Base-by-base conservation (phyloP, 2,329 filamentous ascomycete genomes). In the Tolypocladium endophyticum region DNA sequence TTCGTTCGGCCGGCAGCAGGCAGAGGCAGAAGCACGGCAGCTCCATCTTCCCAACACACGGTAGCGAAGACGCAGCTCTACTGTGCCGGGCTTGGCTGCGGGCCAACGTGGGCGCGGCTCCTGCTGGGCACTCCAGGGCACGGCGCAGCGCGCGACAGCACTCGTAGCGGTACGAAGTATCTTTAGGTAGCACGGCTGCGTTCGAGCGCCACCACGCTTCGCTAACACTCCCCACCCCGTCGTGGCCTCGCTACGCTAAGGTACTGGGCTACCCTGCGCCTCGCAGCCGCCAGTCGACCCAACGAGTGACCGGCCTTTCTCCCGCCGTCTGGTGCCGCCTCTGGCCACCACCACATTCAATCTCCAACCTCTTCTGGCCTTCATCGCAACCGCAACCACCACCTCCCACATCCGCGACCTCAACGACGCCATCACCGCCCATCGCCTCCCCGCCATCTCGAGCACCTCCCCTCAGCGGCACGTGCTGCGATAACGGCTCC, bases 401-500 rank as follows among this genome's bases (percentile, higher is more conserved):
- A 56, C 62, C 57, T 59, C 59, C 57, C 55, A 20, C 60, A 57
- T 57, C 50, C 30, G 28, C 50, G 35, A n/a, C 50, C 23, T n/a
- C 50, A 8, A 35, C 50, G 11, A 7, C 50, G 11, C 30, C 50
- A 35, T 54, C 64, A 28, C 57, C 57, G 39, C 52, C 39, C 39
- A 47, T 41, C 59, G 41, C 58, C 55, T 50, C 55, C 52, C 52
- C 25, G 52, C 61, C 60, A 39, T 52, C 57, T 56, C 57, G 50
- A 60, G 60, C 60, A 52, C 59, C 50, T 58, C 55, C 56, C 56
- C 25, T 61, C 62, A 25, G 63, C 63, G 59, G 61, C 62, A 63
- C 62, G 65, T 62, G 64, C 66, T 63, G 64, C 65, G 65, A 65
- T 62, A 64, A 63, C 60, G 58, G 62, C 57, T 41, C 47, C 57